These are phyloP conservation scores for Lonicera japonica DNA, from an alignment of 129 eudicot species.

Conservation along the genomic window DNA sequence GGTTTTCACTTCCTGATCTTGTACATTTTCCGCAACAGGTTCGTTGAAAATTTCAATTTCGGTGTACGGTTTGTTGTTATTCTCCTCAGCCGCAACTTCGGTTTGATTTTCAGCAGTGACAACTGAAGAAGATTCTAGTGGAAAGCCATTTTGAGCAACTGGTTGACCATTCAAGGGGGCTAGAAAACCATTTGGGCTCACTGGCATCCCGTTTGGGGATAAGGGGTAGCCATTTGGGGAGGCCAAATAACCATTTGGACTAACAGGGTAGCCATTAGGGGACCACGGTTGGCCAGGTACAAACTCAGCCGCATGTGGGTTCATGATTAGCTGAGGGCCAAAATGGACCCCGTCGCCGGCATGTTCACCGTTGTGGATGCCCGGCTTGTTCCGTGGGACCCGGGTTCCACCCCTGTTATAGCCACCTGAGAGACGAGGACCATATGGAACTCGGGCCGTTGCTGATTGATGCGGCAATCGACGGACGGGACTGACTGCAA, in stretches of 20 bases:
- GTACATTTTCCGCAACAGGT: slow-evolving; percentile 16
- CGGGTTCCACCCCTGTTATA: slow-evolving; percentile 66
- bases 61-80: slow-evolving; percentile 8
- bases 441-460: slow-evolving; percentile 91
- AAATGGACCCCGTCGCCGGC: slow-evolving; percentile 52
- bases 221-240: slow-evolving; percentile 55
- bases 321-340: slow-evolving; percentile 68
- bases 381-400: slow-evolving; percentile 54
- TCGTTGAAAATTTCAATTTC: slow-evolving; percentile 7
- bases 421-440: slow-evolving; percentile 87
- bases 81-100: slow-evolving; percentile 19
- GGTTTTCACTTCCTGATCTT: slow-evolving; percentile 20
- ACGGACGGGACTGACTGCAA: slow-evolving; percentile 61
- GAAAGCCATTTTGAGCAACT: slow-evolving; percentile 28
- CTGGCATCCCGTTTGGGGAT: slow-evolving; percentile 40
- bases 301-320: slow-evolving; percentile 97
- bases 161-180: slow-evolving; percentile 27
- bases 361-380: slow-evolving; percentile 43
- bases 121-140: slow-evolving; percentile 41
- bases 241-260: slow-evolving; percentile 58
- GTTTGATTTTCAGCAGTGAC: slow-evolving; percentile 26
- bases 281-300: slow-evolving; percentile 86
- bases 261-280: slow-evolving; percentile 51
- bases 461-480: slow-evolving; percentile 96
- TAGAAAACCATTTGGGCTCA: slow-evolving; percentile 30